phyloP scores from a whole-genome alignment of 768 basidiomycete genomes.

The Tylopilus felleus region DNA sequence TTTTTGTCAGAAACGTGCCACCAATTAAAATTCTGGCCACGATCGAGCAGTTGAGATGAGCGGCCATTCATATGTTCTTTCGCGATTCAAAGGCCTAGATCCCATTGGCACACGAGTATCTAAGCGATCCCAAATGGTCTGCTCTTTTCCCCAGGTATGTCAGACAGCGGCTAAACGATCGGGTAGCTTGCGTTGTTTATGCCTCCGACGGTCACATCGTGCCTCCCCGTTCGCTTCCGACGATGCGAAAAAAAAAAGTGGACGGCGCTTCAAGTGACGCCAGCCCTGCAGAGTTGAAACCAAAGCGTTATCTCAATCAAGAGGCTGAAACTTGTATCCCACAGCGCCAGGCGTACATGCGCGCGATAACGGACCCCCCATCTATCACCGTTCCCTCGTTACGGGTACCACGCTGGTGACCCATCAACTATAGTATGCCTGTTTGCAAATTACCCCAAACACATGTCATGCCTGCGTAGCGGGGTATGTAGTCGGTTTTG shows the following conservation, averaged over 20 bases:
- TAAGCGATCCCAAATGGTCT: background rate
- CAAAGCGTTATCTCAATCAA: slow-evolving; percentile 1
- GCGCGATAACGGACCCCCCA: slow-evolving; percentile 7
- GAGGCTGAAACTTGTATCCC: slow-evolving; percentile 16
- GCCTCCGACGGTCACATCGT: background rate
- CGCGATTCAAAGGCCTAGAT: background rate
- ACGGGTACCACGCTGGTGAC: background rate
- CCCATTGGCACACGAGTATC: background rate
- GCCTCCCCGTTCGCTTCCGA: slow-evolving; percentile 24
- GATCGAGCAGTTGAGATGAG: slow-evolving; percentile 5
- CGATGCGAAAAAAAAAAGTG: slow-evolving; percentile 8
- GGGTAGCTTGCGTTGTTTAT: background rate
- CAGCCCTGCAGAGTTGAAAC: slow-evolving; percentile 21
- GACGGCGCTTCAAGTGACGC: background rate
- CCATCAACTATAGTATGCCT: background rate
- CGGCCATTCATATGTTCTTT: background rate
- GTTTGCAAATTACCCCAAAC: slow-evolving; percentile 22
- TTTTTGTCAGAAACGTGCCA: slow-evolving; percentile 4
- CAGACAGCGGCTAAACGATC: background rate
- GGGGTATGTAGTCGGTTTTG: background rate
- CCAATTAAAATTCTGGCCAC: background rate
- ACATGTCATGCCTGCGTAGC: background rate
- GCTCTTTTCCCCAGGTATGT: background rate
- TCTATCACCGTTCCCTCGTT: slow-evolving; percentile 9
- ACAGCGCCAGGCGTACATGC: background rate